phyloP scores from a whole-genome alignment of 2,329 filamentous ascomycete genomes.

The Fusarium graminum region DNA sequence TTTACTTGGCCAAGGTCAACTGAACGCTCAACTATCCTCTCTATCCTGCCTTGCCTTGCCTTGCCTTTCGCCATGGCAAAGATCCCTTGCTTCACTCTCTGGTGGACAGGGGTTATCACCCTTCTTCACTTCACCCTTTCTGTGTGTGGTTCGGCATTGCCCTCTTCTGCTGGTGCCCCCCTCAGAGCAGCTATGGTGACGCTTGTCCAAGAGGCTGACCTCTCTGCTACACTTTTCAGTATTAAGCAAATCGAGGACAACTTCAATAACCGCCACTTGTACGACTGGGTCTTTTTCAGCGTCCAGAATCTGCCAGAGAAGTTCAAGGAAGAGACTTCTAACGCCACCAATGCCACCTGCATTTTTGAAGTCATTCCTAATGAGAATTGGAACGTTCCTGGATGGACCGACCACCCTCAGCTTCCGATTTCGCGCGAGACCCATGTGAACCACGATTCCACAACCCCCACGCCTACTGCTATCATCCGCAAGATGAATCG shows the following conservation, averaged over 20 bases:
- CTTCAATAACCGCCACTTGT: conserved; percentile 86
- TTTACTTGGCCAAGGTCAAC: conserved; percentile 15
- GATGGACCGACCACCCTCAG: conserved; percentile 31
- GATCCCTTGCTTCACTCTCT: conserved; percentile 9
- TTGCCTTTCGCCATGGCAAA: conserved; percentile 38
- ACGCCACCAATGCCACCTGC: conserved; percentile 77
- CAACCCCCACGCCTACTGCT: conserved; percentile 14
- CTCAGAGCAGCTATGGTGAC: conserved; percentile 53
- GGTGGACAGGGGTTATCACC: conserved; percentile 36
- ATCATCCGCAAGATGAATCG: conserved; percentile 78
- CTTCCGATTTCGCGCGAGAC: conserved; percentile 3
- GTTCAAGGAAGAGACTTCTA: conserved; percentile 77
- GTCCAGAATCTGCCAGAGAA: conserved; percentile 81
- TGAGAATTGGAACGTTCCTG: conserved; percentile 80
- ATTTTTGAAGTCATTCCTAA: conserved; percentile 79
- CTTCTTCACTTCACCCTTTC: conserved; percentile 43
- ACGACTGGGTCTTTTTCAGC: conserved; percentile 92
- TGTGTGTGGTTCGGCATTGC: conserved; percentile 33
- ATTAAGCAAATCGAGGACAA: conserved; percentile 68
- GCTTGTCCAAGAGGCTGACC: conserved; percentile 51
- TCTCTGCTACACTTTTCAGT: conserved; percentile 50
- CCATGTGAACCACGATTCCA: conserved; percentile 6
- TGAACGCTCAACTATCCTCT: conserved; percentile 2
- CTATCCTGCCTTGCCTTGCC: background rate
- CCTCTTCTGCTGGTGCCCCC: conserved; percentile 40